A percentile compares a stretch with the other conserved stretches of the same genome.
phyloP scores from a whole-genome alignment of 306 rosid genomes.

The Sesbania bispinosa region DNA sequence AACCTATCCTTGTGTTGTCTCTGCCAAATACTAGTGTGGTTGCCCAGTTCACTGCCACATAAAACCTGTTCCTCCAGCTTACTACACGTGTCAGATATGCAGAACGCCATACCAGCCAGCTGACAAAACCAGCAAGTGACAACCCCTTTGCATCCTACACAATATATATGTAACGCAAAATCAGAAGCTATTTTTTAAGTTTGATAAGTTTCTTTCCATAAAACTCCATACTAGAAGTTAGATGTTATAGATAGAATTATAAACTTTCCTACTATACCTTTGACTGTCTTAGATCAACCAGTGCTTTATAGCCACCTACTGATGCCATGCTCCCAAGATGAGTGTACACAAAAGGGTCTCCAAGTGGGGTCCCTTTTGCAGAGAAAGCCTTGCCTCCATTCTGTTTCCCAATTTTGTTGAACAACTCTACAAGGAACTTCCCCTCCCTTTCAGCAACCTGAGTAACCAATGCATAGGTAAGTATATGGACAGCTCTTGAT shows the following conservation, averaged over 20 bases:
- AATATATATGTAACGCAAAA: background rate
- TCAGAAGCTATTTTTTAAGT: no score
- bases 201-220: no score
- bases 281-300: constrained; percentile 91
- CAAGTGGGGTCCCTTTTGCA: constrained; percentile 47
- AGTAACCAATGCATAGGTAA: constrained; percentile 27
- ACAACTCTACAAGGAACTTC: constrained; percentile 56
- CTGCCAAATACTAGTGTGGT: constrained; percentile 86
- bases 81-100: constrained; percentile 85
- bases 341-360: constrained; percentile 78
- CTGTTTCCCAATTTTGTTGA: constrained; percentile 69
- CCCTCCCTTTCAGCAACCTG: constrained; percentile 99
- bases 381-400: constrained; percentile 70
- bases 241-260: no score
- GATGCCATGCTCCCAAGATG: constrained; percentile 98
- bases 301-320: constrained; percentile 90
- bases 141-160: constrained; percentile 63
- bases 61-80: constrained; percentile 97
- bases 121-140: constrained; percentile 74
- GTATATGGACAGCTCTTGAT: background rate
- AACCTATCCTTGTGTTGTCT: constrained; percentile 84
- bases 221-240: no score
- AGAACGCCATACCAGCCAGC: constrained; percentile 92
- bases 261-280: constrained; percentile 65
- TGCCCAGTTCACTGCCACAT: constrained; percentile 92